These are phyloP conservation scores for Inonotus obliquus DNA, from an alignment of 1,284 basidiomycete genomes.

Conservation along the genomic window DNA sequence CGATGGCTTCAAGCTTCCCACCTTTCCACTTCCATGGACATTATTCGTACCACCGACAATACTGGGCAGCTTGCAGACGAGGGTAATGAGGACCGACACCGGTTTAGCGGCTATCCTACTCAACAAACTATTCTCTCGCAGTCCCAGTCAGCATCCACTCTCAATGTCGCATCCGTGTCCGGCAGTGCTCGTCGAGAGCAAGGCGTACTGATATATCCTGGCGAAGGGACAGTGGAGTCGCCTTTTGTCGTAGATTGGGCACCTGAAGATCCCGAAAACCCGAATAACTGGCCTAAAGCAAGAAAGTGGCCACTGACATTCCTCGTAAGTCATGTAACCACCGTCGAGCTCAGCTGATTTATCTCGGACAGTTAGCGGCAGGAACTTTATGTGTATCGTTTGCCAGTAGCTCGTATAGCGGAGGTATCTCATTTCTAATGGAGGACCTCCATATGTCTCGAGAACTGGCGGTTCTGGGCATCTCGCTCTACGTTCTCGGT, in stretches of 20 bases:
- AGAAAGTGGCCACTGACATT: constrained; percentile 51
- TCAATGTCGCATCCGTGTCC: neutral
- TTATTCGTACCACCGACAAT: neutral
- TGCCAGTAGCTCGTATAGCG: constrained; percentile 54
- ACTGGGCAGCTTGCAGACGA: too few relatives aligned
- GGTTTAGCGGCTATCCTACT: too few relatives aligned
- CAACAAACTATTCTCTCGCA: neutral
- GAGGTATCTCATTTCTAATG: constrained; percentile 45
- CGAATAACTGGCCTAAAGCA: constrained; percentile 54
- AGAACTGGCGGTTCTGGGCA: constrained; percentile 53
- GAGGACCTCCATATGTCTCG: constrained; percentile 45
- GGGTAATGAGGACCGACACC: too few relatives aligned
- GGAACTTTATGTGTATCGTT: constrained; percentile 60
- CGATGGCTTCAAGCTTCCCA: neutral
- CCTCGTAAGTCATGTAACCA: constrained; percentile 35
- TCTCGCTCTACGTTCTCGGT: constrained; percentile 56
- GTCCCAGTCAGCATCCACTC: neutral
- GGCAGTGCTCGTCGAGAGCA: neutral
- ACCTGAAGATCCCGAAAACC: constrained; percentile 50
- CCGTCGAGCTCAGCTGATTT: neutral
- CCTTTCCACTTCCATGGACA: neutral
- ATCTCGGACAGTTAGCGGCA: constrained; percentile 34
- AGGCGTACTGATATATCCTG: constrained; percentile 23
- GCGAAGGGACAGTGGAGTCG: constrained; percentile 43
- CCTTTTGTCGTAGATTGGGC: constrained; percentile 58